phyloP scores from a whole-genome alignment of 2,329 filamentous ascomycete species.

The Gaeumannomyces sp. region DNA sequence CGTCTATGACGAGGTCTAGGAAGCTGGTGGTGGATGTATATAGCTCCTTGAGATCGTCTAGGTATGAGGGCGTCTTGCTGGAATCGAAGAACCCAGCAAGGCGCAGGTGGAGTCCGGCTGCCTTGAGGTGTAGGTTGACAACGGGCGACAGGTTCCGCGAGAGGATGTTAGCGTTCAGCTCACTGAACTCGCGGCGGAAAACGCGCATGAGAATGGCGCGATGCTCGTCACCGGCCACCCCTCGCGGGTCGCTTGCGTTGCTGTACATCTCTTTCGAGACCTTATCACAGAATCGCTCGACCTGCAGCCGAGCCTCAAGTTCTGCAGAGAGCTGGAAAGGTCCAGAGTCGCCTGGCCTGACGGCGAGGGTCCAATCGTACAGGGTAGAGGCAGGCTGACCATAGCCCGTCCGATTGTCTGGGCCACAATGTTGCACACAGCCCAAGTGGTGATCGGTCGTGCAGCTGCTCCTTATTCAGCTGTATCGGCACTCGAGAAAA shows the following conservation, averaged over 20 bases:
- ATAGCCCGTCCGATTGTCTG: conserved; percentile 76
- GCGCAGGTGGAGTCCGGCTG: conserved; percentile 68
- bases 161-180: conserved; percentile 55
- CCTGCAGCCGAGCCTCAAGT: conserved; percentile 61
- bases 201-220: conserved; percentile 61
- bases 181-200: conserved; percentile 58
- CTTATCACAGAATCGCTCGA: conserved; percentile 71
- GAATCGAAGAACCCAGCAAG: conserved; percentile 78
- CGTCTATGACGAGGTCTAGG: conserved; percentile 57
- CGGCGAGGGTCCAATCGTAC: conserved; percentile 67
- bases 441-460: conserved; percentile 77
- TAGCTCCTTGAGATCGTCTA: conserved; percentile 67
- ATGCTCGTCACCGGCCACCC: conserved; percentile 61
- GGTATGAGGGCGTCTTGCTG: conserved; percentile 62
- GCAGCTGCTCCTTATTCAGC: conserved; percentile 70
- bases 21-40: conserved; percentile 68
- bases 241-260: conserved; percentile 66
- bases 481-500: conserved; percentile 72
- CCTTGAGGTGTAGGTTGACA: conserved; percentile 61
- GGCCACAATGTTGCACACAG: conserved; percentile 77
- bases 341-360: conserved; percentile 52
- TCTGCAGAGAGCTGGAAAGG: conserved; percentile 54
- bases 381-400: conserved; percentile 73
- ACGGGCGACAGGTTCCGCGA: conserved; percentile 53
- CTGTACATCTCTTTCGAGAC: conserved; percentile 75